Base-by-base conservation (phyloP, 495 filamentous ascomycete species). In the Penicillium maclennaniae region DNA sequence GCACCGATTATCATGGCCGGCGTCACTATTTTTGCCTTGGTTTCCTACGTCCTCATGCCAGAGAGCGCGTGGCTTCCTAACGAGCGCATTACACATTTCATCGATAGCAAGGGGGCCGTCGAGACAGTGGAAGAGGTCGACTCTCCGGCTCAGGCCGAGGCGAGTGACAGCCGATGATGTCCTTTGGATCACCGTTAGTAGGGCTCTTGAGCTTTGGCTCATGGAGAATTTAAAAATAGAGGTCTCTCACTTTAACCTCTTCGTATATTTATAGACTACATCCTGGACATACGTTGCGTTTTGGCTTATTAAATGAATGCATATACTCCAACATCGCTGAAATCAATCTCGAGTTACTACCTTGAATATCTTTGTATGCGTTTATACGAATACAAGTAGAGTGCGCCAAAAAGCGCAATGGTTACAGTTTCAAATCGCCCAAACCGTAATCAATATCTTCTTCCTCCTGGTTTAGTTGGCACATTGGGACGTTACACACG, bases 1-100 rank as follows among this genome's bases (percentile, higher is more conserved):
- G 74, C 75, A 3, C 74, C 74, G 0, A 73, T 79, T 23, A 79
- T 79, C 43, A 77, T 79, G 74, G 72, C 58, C 38, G 69, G 56
- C n/a, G 73, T 79, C 0, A 79, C 75, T 2, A 73, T 79, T 46
- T 56, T 79, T 49, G 75, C 74, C 6, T 47, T 79, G 34, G 54
- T 73, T 42, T 76, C 74, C 7, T 79, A 74, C 66, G 70, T 72
- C 47, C n/a, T 76, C 20, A 79, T 73, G 63, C 75, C 75, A 0
- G 75, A 76, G 55, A 70, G 68, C 36, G 66, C 71, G 9, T 78
- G 74, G 74, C 60, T 78, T 43, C 74, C 75, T 5, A 54, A 53
- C 6, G 55, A 72, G 45, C 72, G 73, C 17, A 74, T 78, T 48
- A 62, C 68, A 42, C 70, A 71, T 42, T 77, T 77, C 34, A 70